Evolutionary conservation across 805 yeast genomes (phyloP), one percentile per base, ranked within the genome.

Genomic region (Schwanniomyces polymorphus): DNA sequence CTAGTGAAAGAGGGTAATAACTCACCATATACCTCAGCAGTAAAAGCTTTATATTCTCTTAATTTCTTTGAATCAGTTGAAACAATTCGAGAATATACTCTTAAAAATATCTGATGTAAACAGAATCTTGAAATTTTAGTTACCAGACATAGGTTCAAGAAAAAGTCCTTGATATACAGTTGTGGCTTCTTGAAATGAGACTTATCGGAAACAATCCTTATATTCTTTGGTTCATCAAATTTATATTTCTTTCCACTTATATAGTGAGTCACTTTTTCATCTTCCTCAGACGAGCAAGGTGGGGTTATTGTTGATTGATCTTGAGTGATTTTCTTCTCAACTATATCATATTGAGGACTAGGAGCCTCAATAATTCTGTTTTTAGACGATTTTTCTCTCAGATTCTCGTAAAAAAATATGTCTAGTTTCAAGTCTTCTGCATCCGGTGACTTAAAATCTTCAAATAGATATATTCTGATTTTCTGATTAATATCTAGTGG

Each of bases 11-110:
- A 70, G 0, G 97, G 97, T 61, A 91, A 72, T 48, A 91, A 69
- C 65, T 91, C 97, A 8, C 97, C 97, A 63, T 91, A 91, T 0
- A 90, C 97, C 57, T 84, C 88, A 53, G 88, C 91, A 7, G 97
- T 88, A 61, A 91, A 91, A 0, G 97, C 95, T 59, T 84, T 83
- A 63, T 91, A 91, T 3, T 80, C 73, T 45, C 84, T 77, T 45
- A 91, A 70, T 45, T 80, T 80, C 14, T 73, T 69, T 0, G 86
- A 82, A 29, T 84, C 77, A 0, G 96, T 94, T 1, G 95, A 82
- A 7, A 91, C 92, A 1, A 87, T 77, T 55, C 97, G 74, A 0
- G 86, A 69, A 63, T 91, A 91, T 3, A 86, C 80, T 55, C 87
- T 84, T 47, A 85, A 80, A 43, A 91, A 67, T 4, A 91, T 51